Base-by-base conservation (phyloP, 768 basidiomycete species). In the Amanita pseudoporphyria region DNA sequence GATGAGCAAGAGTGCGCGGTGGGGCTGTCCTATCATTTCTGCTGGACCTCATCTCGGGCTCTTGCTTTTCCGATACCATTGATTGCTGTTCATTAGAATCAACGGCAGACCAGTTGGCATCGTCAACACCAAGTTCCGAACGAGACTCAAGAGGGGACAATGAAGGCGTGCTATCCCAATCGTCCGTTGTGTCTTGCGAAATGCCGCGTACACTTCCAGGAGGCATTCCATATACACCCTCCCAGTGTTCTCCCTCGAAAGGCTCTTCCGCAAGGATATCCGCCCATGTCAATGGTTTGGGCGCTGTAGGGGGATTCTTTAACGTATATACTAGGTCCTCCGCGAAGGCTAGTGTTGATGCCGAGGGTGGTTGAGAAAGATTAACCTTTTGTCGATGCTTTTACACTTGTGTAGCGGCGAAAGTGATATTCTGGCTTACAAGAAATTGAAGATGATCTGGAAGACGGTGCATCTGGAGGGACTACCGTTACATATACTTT, bases 161-260 rank as follows among this genome's bases (percentile, higher is more conserved):
- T 1, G 83, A 84, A 0, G 82, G 78, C 1, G 80, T 77, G 59
- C 76, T 85, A 55, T 77, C 79, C 53, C 67, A 72, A 33, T 74
- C 77, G 46, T 68, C 67, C 37, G 64, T 65, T 39, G 73, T 71
- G 60, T 69, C 64, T 42, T 53, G 30, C 7, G 51, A 9, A 19
- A 33, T 10, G 13, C 53, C 55, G 13, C 57, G 57, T 24, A 62
- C 58, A 47, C 61, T 65, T 10, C 79, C 76, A n/a, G 70, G 62
- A 22, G 76, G 74, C 21, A 72, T 51, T 6, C 72, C 81, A 53
- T 77, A 78, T n/a, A 77, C 76, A 1, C 84, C 84, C 58, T 86
- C 77, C 87, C 87, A 90, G 57, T 90, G 88, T 53, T 90, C 80
- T 13, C 85, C 89, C 62, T 90, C 84, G 53, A 87, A 85, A 3